Conservation (phyloP, 2,329 filamentous ascomycete genomes). For the Apiospora marii region DNA sequence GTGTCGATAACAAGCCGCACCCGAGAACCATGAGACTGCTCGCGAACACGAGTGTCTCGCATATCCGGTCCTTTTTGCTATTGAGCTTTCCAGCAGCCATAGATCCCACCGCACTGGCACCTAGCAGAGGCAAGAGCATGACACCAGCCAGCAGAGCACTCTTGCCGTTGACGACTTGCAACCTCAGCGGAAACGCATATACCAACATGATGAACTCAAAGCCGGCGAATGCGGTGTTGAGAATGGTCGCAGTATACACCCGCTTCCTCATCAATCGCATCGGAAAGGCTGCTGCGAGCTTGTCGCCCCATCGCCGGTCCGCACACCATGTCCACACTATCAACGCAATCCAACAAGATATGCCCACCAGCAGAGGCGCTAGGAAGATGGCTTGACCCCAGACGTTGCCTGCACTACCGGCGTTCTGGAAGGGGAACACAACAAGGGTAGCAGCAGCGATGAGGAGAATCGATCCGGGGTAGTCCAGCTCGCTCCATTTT, state of each 20-base stretch:
- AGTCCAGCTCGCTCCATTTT: constrained; percentile 60
- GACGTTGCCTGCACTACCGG: constrained; percentile 45
- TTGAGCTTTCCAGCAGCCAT: constrained; percentile 52
- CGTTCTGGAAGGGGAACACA: constrained; percentile 65
- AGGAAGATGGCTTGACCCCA: constrained; percentile 55
- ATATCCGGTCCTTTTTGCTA: constrained; percentile 48
- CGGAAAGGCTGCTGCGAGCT: constrained; percentile 54
- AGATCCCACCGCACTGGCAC: constrained; percentile 55
- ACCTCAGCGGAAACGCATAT: constrained; percentile 57
- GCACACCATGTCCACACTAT: constrained; percentile 50
- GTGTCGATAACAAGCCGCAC: constrained; percentile 55
- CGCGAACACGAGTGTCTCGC: constrained; percentile 52
- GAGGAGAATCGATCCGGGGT: constrained; percentile 60
- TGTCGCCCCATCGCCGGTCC: constrained; percentile 41
- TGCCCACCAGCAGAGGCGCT: constrained; percentile 49
- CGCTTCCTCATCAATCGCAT: constrained; percentile 56
- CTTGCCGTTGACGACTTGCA: constrained; percentile 59
- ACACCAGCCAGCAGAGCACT: constrained; percentile 55
- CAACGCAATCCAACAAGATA: constrained; percentile 45
- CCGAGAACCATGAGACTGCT: constrained; percentile 54
- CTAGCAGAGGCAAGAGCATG: constrained; percentile 62
- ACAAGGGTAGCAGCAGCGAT: constrained; percentile 62
- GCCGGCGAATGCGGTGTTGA: constrained; percentile 57
- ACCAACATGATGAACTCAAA: constrained; percentile 59
- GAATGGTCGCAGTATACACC: constrained; percentile 50